Base-by-base conservation (phyloP, 106 monocot genomes). In the Xerophyta viscosa region DNA sequence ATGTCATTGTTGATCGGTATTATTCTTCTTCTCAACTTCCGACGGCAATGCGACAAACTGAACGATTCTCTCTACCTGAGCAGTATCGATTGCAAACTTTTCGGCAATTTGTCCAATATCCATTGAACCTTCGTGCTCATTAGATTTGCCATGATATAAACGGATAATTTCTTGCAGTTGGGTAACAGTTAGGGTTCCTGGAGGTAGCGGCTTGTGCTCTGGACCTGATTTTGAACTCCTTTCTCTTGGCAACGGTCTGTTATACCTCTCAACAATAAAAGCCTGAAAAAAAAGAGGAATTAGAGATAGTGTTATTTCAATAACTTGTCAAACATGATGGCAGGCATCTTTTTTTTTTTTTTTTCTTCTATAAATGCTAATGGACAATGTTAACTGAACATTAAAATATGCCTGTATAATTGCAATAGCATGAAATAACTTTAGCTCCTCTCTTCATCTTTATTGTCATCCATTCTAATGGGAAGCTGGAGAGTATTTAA, bases 161-260 rank as follows among this genome's bases (percentile, higher is more conserved):
- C 73, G 81, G 24, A 86, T 43, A 31, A 86, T 81, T 36, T 81
- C 56, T 8, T 47, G 65, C 14, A 86, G 39, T 22, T 86, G 80
- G 18, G 31, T 59, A 11, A 61, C 64, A 13, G 45, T 58, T 2
- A 86, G 55, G 20, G 77, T 71, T 54, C 86, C 86, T 42, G 77
- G 58, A 15, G 73, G 62, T 37, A 45, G 43, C 30, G 73, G 46
- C 21, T 67, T 79, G 17, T 70, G 49, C 39, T 29, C 76, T 12
- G 46, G 25, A 23, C 62, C 65, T 28, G 50, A 36, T 28, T 58
- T 77, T 33, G 81, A 70, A 33, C 55, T 73, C 43, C 81, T 68
- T 25, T 81, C 29, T 56, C 74, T 86, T 55, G 86, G 86, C 63
- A 86, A 45, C 6, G 81, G 73, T 31, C 86, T 67, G 14, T 67